phyloP scores from a whole-genome alignment of 1,284 basidiomycete genomes.

The Ceratobasidium sp. region DNA sequence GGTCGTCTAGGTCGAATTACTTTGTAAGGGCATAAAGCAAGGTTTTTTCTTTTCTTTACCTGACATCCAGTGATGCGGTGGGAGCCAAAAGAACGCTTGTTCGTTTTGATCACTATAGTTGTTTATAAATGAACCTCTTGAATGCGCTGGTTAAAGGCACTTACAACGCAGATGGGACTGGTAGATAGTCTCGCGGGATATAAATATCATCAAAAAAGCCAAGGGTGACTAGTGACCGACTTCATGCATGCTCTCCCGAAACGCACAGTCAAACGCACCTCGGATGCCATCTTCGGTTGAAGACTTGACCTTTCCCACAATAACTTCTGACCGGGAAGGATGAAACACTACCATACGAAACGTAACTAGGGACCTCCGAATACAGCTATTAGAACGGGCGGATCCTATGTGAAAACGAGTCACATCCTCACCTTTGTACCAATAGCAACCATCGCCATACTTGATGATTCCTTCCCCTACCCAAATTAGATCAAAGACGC shows the following conservation, averaged over 20 bases:
- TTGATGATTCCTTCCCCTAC: conserved; percentile 91
- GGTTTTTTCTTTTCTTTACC: neutral
- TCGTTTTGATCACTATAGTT: conserved; percentile 74
- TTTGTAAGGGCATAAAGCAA: neutral
- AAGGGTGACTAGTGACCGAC: conserved; percentile 68
- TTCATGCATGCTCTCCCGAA: conserved; percentile 23
- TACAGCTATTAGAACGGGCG: conserved; percentile 9
- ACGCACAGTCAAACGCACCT: conserved; percentile 57
- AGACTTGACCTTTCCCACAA: conserved; percentile 86
- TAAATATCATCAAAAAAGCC: conserved; percentile 97
- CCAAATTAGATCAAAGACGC: conserved; percentile 84
- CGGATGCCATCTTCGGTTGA: conserved; percentile 84
- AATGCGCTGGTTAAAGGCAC: conserved; percentile 45
- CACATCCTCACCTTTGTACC: conserved; percentile 80
- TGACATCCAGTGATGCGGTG: conserved; percentile 29
- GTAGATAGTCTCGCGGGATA: conserved; percentile 73
- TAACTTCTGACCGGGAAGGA: conserved; percentile 89
- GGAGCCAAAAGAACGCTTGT: conserved; percentile 63
- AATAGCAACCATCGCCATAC: conserved; percentile 93
- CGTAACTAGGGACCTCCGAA: conserved; percentile 62
- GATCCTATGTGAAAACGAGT: neutral
- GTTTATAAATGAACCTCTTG: conserved; percentile 31
- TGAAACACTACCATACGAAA: conserved; percentile 91
- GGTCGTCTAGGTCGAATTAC: conserved; percentile 40
- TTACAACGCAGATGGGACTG: conserved; percentile 79